Base-by-base conservation (phyloP, 768 basidiomycete species). In the Pisolithus albus region DNA sequence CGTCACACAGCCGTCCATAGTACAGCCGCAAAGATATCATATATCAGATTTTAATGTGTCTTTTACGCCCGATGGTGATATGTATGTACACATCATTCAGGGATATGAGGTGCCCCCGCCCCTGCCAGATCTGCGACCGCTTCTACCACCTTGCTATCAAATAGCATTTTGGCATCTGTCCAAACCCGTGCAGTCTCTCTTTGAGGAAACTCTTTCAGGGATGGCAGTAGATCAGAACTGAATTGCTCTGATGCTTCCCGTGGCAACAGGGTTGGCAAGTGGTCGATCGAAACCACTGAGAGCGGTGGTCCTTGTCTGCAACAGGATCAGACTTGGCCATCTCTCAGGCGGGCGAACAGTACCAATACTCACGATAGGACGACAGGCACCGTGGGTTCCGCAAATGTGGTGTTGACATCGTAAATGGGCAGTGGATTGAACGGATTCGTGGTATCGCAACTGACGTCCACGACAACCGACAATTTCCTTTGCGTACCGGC, bases 391-490 rank as follows among this genome's bases (percentile, higher is more conserved):
- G 94, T 96, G 16, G 96, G 96, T 52, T 89, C 78, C 44, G 84
- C 79, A 67, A 97, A 97, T 0, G 91, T 93, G 19, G 95, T 98
- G 72, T 96, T 97, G 72, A 93, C 79, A 50, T 64, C 75, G 72
- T 99, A 99, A 54, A 99, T 86, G 8, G 96, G 96, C 58, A 98
- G 88, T 1, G 96, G 96, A 69, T 98, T 99, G 79, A 86, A 87
- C 15, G 96, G 94, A 69, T 99, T 99, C 49, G 93, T 98, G 21
- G 95, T 98, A 68, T 99, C 96, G 74, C 96, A 99, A 66, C 92
- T 95, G 60, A 99, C 96, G 60, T 99, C 96, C 23, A 97, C 96
- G 44, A 97, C 83, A 26, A 94, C 84, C 21, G 81, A 75, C 53
- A 99, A 70, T 51, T 77, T 75, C 53, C 96, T 77, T 16, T 70